Base-by-base conservation (phyloP, 2,329 filamentous ascomycete genomes). In the Rhytidhysteron rufulum region DNA sequence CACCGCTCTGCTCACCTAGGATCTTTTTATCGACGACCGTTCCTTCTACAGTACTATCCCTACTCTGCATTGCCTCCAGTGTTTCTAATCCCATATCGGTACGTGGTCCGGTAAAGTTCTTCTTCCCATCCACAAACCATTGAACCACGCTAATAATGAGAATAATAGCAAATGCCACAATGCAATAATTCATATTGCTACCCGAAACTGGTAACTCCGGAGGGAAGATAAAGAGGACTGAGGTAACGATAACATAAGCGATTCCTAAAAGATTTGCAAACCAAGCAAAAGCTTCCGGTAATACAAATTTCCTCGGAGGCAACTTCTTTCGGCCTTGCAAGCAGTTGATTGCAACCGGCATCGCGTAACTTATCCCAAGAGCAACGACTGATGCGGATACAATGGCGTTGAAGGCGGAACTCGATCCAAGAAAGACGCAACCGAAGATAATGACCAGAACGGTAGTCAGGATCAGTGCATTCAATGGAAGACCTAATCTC, bases 161-260 rank as follows among this genome's bases (percentile, higher is more conserved):
- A 34, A 82, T 76, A 41, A 79, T 76, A 2, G 71, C 76, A 35
- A 82, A 80, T 0, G 73, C 77, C 15, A 74, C 77, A 31, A 77
- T 69, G 49, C 73, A 78, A 40, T 78, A 78, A 75, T 77, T 89
- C 85, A 88, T 88, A 65, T 78, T 87, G 50, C 67, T 78, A 0
- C 74, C 71, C 0, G 79, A 80, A 2, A 83, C 81, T 0, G 82
- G 83, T 4, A 82, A 55, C 6, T 73, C 74, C 0, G 85, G 85
- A 3, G 85, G 85, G 63, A 88, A 87, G 16, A 88, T 73, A 64
- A 88, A 88, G 1, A 89, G 71, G 1, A 88, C 79, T 0, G 83
- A 88, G 0, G 85, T 88, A n/a, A 88, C 60, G 10, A 79, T 66
- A 1, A 83, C 78, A 64, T 84, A 89, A 0, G 69, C 68, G 34